Conservation (phyloP, 2,329 filamentous ascomycete species). For the Calonectria pteridis region DNA sequence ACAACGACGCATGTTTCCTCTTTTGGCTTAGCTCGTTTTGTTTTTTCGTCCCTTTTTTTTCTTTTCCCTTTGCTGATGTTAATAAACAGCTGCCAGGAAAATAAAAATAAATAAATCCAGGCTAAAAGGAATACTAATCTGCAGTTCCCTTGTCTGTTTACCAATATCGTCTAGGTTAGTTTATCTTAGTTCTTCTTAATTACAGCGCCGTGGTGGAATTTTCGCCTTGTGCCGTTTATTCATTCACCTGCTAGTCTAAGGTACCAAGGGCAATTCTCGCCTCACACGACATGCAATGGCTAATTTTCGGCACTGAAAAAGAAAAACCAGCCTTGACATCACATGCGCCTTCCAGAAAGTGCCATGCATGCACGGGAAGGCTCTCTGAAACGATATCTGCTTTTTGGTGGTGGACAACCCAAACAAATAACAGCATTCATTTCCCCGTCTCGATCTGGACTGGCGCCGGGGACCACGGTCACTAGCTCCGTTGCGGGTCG, state of each 20-base stretch:
- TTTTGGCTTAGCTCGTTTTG: slow-evolving; percentile 36
- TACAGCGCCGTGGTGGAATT: background rate
- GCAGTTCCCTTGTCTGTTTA: background rate
- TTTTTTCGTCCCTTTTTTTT: slow-evolving; percentile 26
- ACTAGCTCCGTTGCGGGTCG: slow-evolving; percentile 23
- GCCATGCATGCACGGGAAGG: background rate
- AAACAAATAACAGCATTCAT: slow-evolving; percentile 21
- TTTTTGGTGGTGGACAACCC: background rate
- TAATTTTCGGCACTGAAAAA: slow-evolving; percentile 36
- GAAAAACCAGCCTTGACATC: background rate
- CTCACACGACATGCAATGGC: slow-evolving; percentile 21
- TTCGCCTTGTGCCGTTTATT: background rate
- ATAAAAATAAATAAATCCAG: background rate
- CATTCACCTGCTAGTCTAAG: background rate
- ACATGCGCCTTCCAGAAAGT: background rate
- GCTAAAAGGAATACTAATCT: background rate
- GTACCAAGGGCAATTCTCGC: background rate
- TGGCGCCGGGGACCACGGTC: slow-evolving; percentile 12
- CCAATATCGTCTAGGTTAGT: background rate
- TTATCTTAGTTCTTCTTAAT: background rate
- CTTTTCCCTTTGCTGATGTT: slow-evolving; percentile 21
- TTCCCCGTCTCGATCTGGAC: slow-evolving; percentile 20
- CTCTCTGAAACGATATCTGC: background rate
- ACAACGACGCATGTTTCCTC: slow-evolving; percentile 30
- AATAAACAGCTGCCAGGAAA: background rate